These are phyloP conservation scores for Tylopilus sp. DNA, from an alignment of 768 basidiomycete genomes.

Conservation along the genomic window DNA sequence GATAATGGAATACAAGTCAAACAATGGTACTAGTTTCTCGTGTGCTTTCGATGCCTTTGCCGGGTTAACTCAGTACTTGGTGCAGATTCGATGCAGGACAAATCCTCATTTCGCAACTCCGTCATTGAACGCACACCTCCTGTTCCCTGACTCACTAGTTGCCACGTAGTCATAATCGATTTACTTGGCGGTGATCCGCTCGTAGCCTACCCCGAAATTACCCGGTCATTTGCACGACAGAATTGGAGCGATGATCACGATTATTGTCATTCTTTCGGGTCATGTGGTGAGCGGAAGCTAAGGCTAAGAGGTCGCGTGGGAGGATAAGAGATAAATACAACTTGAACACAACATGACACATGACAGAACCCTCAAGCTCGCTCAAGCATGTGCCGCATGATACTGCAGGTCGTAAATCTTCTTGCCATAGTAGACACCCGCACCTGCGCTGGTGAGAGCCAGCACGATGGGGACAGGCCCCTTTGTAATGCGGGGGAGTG, in stretches of 20 bases:
- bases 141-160: constrained; percentile 12
- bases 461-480: constrained; percentile 70
- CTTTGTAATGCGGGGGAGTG: constrained; percentile 66
- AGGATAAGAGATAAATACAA: background rate
- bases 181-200: background rate
- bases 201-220: background rate
- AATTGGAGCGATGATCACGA: background rate
- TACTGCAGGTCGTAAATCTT: constrained; percentile 42
- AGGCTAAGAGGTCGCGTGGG: background rate
- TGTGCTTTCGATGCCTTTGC: background rate
- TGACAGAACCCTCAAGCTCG: background rate
- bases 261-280: constrained; percentile 1
- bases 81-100: constrained; percentile 85
- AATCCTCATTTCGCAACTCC: constrained; percentile 76
- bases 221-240: background rate
- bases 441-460: constrained; percentile 55
- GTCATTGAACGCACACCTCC: constrained; percentile 45
- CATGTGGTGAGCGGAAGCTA: background rate
- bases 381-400: constrained; percentile 2
- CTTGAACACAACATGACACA: constrained; percentile 11
- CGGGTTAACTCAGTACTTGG: constrained; percentile 1
- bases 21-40: constrained; percentile 55
- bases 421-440: constrained; percentile 68
- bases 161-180: background rate
- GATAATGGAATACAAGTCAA: constrained; percentile 93